Percentiles rank a stretch among this genome's conserved stretches.
Evolutionary conservation across 768 basidiomycete species (phyloP).

Genomic region (Tricholoma furcatifolium): DNA sequence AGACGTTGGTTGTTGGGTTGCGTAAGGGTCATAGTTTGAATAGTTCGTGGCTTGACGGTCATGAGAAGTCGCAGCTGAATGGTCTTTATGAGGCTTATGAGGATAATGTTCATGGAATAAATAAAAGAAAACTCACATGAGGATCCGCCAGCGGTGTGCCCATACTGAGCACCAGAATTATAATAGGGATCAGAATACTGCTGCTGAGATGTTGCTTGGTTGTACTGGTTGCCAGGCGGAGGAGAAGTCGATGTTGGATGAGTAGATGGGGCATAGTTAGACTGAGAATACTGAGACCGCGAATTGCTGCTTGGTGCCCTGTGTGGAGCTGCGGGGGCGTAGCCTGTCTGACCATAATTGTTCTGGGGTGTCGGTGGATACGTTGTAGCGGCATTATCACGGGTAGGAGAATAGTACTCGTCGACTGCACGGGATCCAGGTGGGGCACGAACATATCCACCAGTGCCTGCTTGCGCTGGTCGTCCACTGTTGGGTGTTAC

Average conservation of each 20-base stretch:
- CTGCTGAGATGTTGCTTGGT: conserved; percentile 28
- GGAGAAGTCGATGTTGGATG: conserved; percentile 28
- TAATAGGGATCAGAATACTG: conserved; percentile 36
- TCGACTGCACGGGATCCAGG: conserved; percentile 71
- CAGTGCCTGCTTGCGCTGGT: conserved; percentile 30
- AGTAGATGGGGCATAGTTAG: conserved; percentile 23
- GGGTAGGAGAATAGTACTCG: conserved; percentile 59
- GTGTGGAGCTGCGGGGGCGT: conserved; percentile 12
- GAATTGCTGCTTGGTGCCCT: conserved; percentile 22
- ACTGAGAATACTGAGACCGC: conserved; percentile 24
- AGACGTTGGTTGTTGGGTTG: conserved; percentile 22
- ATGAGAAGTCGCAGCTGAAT: conserved; percentile 48
- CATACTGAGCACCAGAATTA: conserved; percentile 38
- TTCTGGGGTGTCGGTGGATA: conserved; percentile 47
- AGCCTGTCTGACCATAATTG: conserved; percentile 28
- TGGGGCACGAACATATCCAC: conserved; percentile 66
- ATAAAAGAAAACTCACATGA: conserved; percentile 44
- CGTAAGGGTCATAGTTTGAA: conserved; percentile 52
- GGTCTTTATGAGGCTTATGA: conserved; percentile 39
- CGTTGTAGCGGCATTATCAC: conserved; percentile 24
- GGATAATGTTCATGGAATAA: neutral
- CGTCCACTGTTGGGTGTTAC: conserved; percentile 28
- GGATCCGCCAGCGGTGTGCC: conserved; percentile 50
- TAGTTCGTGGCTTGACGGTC: conserved; percentile 47
- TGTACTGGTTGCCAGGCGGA: conserved; percentile 33